Base-by-base conservation (phyloP, 345 rosid species). In the Limnanthes douglasii region DNA sequence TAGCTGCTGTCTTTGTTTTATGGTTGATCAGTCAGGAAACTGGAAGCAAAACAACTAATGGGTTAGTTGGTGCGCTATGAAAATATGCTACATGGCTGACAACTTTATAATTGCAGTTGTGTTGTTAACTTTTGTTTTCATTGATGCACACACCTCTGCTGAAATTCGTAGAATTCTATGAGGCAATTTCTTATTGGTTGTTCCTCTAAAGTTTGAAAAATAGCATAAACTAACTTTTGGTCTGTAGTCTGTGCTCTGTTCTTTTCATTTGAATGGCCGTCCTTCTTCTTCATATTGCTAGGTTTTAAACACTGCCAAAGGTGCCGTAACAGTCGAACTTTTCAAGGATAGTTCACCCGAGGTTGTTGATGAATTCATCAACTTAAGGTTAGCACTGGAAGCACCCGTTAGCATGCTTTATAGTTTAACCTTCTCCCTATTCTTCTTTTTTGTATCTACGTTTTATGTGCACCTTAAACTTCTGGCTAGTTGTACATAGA, bases 361-460 rank as follows among this genome's bases (percentile, higher is more conserved):
- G 27, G 62, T 70, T 38, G 83, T 80, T 51, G 78, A 80, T 44
- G 65, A 80, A 22, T 80, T 80, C 59, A 47, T 75, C 54, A 71
- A 60, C 31, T 50, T 72, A 44, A 57, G 73, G 93, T 68, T 34
- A 56, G 63, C 46, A 2, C 4, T 16, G 23, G 35, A 38, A 21
- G 36, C 11, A 14, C 18, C 5, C 5, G 8, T 19, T 16, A 34
- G 2, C 2, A 15, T 34, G 38, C 11, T 5, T 34, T 20, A 10
- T 3, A 31, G 14, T 3, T 14, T 4, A n/a, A n/a, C n/a, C n/a
- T n/a, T n/a, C n/a, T n/a, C n/a, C n/a, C n/a, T n/a, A n/a, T n/a
- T n/a, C n/a, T 11, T 25, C 31, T 12, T 18, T 0, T 11, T 5
- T 17, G 11, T 15, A 0, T 32, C 16, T 7, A 4, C 17, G 4